Percentiles rank a stretch among this genome's conserved stretches.
These are phyloP conservation scores for Cyberlindnera bimundalis DNA, from an alignment of 805 yeast genomes.

Conservation along the genomic window DNA sequence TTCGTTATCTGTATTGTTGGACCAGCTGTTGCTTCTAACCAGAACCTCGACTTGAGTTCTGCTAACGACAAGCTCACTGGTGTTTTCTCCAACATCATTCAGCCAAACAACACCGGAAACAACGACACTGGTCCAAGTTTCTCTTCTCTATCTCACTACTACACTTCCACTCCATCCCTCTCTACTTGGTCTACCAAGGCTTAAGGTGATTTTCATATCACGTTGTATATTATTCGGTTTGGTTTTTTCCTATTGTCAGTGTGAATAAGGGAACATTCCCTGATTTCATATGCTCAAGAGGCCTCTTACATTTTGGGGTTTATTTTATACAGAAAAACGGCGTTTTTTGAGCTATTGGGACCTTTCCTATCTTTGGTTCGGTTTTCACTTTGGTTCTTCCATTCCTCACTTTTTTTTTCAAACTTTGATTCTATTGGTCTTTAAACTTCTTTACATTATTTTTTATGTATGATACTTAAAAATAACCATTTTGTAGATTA, in stretches of 20 bases:
- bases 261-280: background rate
- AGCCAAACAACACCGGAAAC: constrained; percentile 77
- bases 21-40: constrained; percentile 81
- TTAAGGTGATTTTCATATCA: constrained; percentile 7
- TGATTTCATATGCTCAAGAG: background rate
- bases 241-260: background rate
- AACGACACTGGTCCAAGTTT: constrained; percentile 71
- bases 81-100: constrained; percentile 68
- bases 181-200: constrained; percentile 57
- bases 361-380: background rate
- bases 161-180: constrained; percentile 49
- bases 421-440: constrained; percentile 5
- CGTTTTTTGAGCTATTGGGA: background rate
- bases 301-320: constrained; percentile 1
- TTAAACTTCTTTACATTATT: background rate
- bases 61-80: constrained; percentile 34
- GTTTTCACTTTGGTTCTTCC: background rate
- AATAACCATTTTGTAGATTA: too few relatives aligned
- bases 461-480: constrained; percentile 5
- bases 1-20: constrained; percentile 80
- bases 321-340: constrained; percentile 2
- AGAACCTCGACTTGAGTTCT: constrained; percentile 21
- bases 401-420: background rate
- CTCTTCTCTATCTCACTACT: constrained; percentile 35
- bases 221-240: constrained; percentile 5